Evolutionary conservation across 371 early-diverging fungal species (phyloP).

Genomic region (Rhizomucor miehei): DNA sequence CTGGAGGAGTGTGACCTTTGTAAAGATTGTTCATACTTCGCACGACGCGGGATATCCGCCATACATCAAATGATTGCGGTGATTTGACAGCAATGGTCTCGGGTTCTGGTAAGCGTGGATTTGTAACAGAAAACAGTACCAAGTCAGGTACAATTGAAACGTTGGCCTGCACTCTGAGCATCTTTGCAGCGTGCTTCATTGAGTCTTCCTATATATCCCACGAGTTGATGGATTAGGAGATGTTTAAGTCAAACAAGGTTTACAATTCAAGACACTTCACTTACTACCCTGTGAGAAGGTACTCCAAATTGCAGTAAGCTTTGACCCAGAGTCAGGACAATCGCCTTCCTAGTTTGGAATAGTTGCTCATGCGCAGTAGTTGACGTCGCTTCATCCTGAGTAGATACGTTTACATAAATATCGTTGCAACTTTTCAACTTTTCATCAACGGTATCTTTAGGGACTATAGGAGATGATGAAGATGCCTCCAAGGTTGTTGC

Average conservation of each 20-base stretch:
- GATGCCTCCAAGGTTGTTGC: too few relatives aligned
- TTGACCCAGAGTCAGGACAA: conserved; percentile 22
- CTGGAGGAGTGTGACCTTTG: conserved; percentile 13
- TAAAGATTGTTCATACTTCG: conserved; percentile 34
- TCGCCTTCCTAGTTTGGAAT: conserved; percentile 6
- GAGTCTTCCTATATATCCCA: conserved; percentile 29
- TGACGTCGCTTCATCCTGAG: neutral
- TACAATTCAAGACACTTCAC: neutral
- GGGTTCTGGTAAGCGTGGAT: conserved; percentile 10
- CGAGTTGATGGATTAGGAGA: neutral
- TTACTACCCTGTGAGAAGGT: conserved; percentile 45
- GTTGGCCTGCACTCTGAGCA: conserved; percentile 29
- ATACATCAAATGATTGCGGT: conserved; percentile 33
- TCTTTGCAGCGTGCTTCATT: conserved; percentile 26
- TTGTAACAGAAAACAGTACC: conserved; percentile 20
- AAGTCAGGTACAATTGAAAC: conserved; percentile 44
- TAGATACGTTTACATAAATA: conserved; percentile 2
- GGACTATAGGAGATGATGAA: too few relatives aligned
- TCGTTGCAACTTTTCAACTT: neutral
- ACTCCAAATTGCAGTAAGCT: conserved; percentile 38
- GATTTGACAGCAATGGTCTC: conserved; percentile 39
- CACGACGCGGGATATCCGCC: conserved; percentile 31
- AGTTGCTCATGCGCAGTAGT: neutral
- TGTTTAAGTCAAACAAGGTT: too few relatives aligned
- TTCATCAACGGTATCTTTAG: too few relatives aligned